Evolutionary conservation across 2,329 filamentous ascomycete genomes (phyloP).

Genomic region (Talaromyces funiculosus): DNA sequence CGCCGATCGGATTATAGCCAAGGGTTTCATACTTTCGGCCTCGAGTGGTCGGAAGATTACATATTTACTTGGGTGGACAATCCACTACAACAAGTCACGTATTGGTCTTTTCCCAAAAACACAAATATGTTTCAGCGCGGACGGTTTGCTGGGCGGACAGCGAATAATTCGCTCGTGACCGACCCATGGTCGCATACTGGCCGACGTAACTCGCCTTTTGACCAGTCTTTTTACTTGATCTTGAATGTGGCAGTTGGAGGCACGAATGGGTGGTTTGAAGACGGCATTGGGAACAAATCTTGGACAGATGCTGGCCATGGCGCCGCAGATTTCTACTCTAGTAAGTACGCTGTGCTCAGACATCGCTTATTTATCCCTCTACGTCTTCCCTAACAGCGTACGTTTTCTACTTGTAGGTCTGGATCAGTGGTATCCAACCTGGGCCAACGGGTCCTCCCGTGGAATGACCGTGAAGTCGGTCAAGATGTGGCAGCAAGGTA

Average conservation of each 20-base stretch:
- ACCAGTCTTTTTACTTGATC: conserved; percentile 49
- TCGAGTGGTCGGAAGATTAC: conserved; percentile 51
- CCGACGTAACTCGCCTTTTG: conserved; percentile 47
- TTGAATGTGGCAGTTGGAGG: conserved; percentile 49
- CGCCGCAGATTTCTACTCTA: conserved; percentile 38
- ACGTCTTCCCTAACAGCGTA: background rate
- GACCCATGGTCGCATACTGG: conserved; percentile 43
- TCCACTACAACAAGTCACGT: conserved; percentile 30
- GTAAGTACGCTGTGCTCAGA: conserved; percentile 22
- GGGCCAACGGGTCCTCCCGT: conserved; percentile 39
- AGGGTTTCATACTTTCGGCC: conserved; percentile 48
- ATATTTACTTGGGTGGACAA: conserved; percentile 51
- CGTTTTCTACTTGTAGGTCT: conserved; percentile 16
- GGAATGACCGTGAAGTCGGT: conserved; percentile 46
- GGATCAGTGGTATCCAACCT: conserved; percentile 43
- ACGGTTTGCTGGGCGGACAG: conserved; percentile 36
- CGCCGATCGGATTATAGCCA: conserved; percentile 23
- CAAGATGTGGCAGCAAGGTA: conserved; percentile 44
- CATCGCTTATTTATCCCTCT: background rate
- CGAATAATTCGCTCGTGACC: conserved; percentile 38
- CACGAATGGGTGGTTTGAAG: conserved; percentile 47
- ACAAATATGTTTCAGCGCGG: conserved; percentile 33
- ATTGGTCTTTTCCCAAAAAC: conserved; percentile 25
- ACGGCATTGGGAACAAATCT: conserved; percentile 42
- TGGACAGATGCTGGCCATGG: conserved; percentile 39